These are phyloP conservation scores for Ogataea paraovalis DNA, from an alignment of 805 yeast species.

Conservation along the genomic window DNA sequence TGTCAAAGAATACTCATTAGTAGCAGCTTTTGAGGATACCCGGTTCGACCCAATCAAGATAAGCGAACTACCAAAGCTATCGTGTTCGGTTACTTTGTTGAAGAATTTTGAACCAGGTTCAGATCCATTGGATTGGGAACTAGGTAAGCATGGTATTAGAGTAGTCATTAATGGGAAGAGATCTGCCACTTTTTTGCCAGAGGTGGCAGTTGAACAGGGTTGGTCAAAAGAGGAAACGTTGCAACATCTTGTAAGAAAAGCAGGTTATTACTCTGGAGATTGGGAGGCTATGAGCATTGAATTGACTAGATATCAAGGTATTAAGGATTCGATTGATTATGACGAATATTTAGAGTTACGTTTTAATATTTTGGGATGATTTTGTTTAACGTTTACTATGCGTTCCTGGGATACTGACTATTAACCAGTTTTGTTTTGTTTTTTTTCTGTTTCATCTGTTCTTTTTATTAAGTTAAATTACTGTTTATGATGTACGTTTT, in stretches of 20 bases:
- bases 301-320: slow-evolving; percentile 54
- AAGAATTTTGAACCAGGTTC: slow-evolving; percentile 50
- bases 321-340: slow-evolving; percentile 40
- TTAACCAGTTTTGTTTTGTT: too few species aligned
- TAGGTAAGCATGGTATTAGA: slow-evolving; percentile 81
- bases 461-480: background rate
- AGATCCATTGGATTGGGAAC: slow-evolving; percentile 65
- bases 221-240: slow-evolving; percentile 77
- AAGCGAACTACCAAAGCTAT: slow-evolving; percentile 50
- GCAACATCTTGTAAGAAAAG: slow-evolving; percentile 65
- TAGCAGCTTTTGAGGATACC: slow-evolving; percentile 73
- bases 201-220: slow-evolving; percentile 81
- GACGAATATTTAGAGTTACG: slow-evolving; percentile 34
- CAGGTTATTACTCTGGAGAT: slow-evolving; percentile 41
- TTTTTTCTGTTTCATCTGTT: background rate
- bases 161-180: slow-evolving; percentile 43
- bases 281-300: slow-evolving; percentile 36
- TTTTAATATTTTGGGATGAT: background rate
- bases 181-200: slow-evolving; percentile 85
- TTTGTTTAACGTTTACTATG: too few species aligned
- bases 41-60: slow-evolving; percentile 64
- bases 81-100: slow-evolving; percentile 62
- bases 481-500: background rate
- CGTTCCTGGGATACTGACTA: too few species aligned
- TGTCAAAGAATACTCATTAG: slow-evolving; percentile 54